phyloP scores from a whole-genome alignment of 2,329 filamentous ascomycete species.

The Exophiala dermatitidis region DNA sequence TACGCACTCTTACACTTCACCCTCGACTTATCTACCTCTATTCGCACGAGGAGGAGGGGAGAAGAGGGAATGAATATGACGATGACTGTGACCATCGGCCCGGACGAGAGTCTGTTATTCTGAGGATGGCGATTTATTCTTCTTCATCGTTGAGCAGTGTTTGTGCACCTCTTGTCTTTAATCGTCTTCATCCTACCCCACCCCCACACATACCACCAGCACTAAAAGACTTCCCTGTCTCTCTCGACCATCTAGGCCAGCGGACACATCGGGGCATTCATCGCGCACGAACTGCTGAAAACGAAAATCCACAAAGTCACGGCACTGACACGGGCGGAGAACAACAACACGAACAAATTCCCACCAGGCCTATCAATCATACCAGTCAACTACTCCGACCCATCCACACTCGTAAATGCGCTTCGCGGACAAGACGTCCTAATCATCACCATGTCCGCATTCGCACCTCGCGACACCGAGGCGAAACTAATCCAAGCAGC shows the following conservation, averaged over 20 bases:
- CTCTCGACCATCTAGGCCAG: constrained; percentile 36
- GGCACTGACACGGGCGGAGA: constrained; percentile 45
- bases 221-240: background rate
- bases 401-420: constrained; percentile 42
- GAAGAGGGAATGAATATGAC: background rate
- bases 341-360: constrained; percentile 33
- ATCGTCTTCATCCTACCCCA: constrained; percentile 18
- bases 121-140: no score
- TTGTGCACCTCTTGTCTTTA: constrained; percentile 1
- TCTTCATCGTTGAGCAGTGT: no score
- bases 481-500: constrained; percentile 49
- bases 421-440: constrained; percentile 51
- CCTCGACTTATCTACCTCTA: background rate
- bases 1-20: constrained; percentile 5
- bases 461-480: constrained; percentile 42
- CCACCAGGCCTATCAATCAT: constrained; percentile 38
- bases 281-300: constrained; percentile 35
- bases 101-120: background rate
- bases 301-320: constrained; percentile 48
- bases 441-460: constrained; percentile 48
- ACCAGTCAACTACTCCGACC: constrained; percentile 42
- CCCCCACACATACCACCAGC: background rate
- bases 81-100: background rate
- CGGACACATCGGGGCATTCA: constrained; percentile 42
- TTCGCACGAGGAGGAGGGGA: background rate